These are phyloP conservation scores for Sporobolomyces roseus DNA, from an alignment of 768 basidiomycete species.

Conservation along the genomic window DNA sequence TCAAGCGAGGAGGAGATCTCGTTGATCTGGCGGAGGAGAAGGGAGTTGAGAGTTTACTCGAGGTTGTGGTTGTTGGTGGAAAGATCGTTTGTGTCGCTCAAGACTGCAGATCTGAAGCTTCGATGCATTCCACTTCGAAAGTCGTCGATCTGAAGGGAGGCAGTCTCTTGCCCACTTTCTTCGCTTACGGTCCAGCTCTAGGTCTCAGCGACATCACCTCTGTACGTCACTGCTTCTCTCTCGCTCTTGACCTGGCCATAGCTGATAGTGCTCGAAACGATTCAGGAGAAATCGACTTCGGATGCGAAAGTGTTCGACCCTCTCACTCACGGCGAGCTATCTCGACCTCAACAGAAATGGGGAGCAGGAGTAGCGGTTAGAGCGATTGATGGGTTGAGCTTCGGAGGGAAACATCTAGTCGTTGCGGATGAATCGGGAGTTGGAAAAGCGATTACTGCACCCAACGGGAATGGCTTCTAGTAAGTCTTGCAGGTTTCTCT, in stretches of 20 bases:
- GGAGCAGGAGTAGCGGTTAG: conserved; percentile 2
- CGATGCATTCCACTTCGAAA: no score
- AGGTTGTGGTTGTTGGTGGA: conserved; percentile 24
- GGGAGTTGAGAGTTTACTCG: background rate
- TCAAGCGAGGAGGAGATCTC: background rate
- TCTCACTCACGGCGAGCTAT: conserved; percentile 9
- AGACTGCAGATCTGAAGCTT: background rate
- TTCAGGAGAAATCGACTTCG: conserved; percentile 18
- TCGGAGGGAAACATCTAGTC: conserved; percentile 31
- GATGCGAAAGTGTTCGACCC: conserved; percentile 23
- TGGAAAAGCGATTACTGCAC: conserved; percentile 21
- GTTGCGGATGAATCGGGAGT: conserved; percentile 26
- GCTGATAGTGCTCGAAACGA: background rate
- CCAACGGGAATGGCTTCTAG: conserved; percentile 24
- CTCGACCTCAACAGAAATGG: background rate
- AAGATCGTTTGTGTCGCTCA: conserved; percentile 17
- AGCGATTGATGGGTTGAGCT: conserved; percentile 23
- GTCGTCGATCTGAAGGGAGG: conserved; percentile 23
- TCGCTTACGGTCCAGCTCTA: conserved; percentile 18
- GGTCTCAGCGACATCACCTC: conserved; percentile 30
- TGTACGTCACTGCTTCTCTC: background rate
- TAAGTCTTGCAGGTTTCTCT: background rate
- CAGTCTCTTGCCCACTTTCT: conserved; percentile 14
- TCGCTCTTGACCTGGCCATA: no score
- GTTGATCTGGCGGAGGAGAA: background rate